These are phyloP conservation scores for Pseudonitzschia pungens DNA, from an alignment of 108 stramenopile species.

Conservation along the genomic window DNA sequence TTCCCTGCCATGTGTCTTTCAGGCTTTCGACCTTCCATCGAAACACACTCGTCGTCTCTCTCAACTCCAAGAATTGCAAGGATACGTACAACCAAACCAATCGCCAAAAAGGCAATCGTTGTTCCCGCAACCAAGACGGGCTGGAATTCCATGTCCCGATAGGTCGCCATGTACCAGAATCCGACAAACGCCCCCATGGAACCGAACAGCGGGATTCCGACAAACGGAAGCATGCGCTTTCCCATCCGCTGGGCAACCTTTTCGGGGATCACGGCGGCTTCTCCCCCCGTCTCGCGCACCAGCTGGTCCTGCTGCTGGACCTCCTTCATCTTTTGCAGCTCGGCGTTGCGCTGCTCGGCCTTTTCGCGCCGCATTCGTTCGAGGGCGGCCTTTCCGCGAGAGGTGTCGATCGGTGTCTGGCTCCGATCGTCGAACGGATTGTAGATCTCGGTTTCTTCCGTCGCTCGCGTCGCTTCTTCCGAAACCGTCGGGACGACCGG, in stretches of 20 bases:
- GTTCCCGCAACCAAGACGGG: constrained; percentile 73
- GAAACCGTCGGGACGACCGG: no score
- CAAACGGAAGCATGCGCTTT: constrained; percentile 82
- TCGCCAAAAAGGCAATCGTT: constrained; percentile 61
- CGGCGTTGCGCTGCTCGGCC: constrained; percentile 68
- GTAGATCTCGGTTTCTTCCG: not conserved
- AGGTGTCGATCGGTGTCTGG: constrained; percentile 15
- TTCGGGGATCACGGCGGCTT: constrained; percentile 82
- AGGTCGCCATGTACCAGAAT: constrained; percentile 83
- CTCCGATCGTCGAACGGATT: not conserved
- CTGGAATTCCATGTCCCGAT: constrained; percentile 72
- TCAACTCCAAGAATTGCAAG: no score
- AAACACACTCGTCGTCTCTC: no score
- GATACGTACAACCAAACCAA: constrained; percentile 62
- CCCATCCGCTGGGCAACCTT: constrained; percentile 81
- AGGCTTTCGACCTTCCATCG: no score
- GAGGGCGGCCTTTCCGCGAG: constrained; percentile 49
- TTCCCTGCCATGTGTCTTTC: not conserved
- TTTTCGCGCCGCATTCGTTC: constrained; percentile 60
- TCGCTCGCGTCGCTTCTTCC: no score
- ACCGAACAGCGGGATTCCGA: constrained; percentile 77
- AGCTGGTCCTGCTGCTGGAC: constrained; percentile 48
- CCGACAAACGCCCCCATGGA: constrained; percentile 67
- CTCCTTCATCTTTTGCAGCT: constrained; percentile 60
- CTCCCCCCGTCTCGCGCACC: constrained; percentile 43